phyloP scores from a whole-genome alignment of 2,329 filamentous ascomycete genomes.

The Metarhizium robertsii region DNA sequence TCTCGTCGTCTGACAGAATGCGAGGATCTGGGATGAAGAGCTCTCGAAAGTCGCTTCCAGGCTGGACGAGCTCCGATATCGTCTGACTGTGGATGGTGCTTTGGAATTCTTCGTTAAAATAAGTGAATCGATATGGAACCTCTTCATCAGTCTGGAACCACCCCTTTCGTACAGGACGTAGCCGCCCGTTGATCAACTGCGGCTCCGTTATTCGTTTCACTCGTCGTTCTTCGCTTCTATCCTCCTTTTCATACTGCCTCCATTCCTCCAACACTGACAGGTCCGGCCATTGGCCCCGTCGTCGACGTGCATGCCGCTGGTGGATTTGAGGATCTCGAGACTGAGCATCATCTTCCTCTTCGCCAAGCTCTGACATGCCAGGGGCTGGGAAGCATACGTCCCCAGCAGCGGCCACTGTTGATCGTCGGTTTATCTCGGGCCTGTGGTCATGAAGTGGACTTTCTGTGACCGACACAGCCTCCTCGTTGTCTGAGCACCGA shows the following conservation, averaged over 20 bases:
- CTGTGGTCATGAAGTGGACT: constrained; percentile 17
- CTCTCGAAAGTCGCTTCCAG: constrained; percentile 73
- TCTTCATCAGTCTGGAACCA: constrained; percentile 90
- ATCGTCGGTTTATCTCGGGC: constrained; percentile 29
- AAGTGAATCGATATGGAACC: constrained; percentile 88
- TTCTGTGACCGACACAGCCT: constrained; percentile 21
- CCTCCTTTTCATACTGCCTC: constrained; percentile 81
- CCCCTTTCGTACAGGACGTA: constrained; percentile 67
- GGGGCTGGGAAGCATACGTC: constrained; percentile 87
- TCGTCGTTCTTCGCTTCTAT: constrained; percentile 67
- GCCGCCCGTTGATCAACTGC: constrained; percentile 78
- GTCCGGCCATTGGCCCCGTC: constrained; percentile 76
- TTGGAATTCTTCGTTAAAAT: constrained; percentile 95
- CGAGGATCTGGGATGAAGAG: constrained; percentile 85
- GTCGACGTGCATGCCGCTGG: constrained; percentile 39
- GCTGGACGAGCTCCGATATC: constrained; percentile 85
- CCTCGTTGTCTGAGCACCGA: constrained; percentile 19
- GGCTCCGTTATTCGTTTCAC: constrained; percentile 92
- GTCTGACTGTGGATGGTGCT: constrained; percentile 94
- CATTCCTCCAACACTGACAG: constrained; percentile 77
- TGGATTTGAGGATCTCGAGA: constrained; percentile 31
- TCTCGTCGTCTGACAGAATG: constrained; percentile 63
- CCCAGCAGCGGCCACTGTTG: constrained; percentile 59
- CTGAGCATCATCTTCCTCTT: constrained; percentile 53
- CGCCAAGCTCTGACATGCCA: constrained; percentile 64